phyloP scores from a whole-genome alignment of 2,329 filamentous ascomycete species.

The Coccinonectria pachysandricola region DNA sequence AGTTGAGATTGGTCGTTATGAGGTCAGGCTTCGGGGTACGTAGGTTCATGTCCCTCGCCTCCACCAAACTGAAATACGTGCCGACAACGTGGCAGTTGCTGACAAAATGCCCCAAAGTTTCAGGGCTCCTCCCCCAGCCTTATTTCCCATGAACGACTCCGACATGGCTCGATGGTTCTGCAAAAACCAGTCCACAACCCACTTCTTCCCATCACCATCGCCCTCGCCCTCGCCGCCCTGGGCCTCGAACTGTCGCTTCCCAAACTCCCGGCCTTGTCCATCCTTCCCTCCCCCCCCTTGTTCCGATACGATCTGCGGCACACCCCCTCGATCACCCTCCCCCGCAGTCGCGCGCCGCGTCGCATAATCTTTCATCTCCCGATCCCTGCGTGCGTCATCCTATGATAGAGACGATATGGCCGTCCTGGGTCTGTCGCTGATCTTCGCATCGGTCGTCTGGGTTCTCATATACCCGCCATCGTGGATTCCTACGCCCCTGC shows the following conservation, averaged over 20 bases:
- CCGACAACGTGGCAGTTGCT: no score
- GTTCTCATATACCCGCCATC: slow-evolving; percentile 43
- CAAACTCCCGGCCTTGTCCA: slow-evolving; percentile 2
- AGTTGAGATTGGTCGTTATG: no score
- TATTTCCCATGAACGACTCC: slow-evolving; percentile 1
- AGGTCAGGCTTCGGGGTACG: no score
- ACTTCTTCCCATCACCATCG: slow-evolving; percentile 6
- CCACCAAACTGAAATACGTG: slow-evolving; percentile 3
- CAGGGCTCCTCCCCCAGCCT: slow-evolving; percentile 1
- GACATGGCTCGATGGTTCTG: slow-evolving; percentile 20
- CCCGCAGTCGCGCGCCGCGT: slow-evolving; percentile 1
- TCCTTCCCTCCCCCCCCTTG: no score
- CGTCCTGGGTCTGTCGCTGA: slow-evolving; percentile 49
- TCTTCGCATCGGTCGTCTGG: slow-evolving; percentile 50
- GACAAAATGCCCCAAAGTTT: no score
- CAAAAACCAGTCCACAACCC: slow-evolving; percentile 21
- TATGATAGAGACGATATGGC: no score
- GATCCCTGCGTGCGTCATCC: no score
- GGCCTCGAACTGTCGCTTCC: slow-evolving; percentile 1
- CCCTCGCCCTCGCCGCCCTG: slow-evolving; percentile 1
- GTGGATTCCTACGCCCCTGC: slow-evolving; percentile 29
- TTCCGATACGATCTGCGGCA: no score
- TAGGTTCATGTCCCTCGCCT: no score
- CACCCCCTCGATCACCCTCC: slow-evolving; percentile 2
- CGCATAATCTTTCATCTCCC: slow-evolving; percentile 2